Conservation (phyloP, 179 eudicot genomes). For the Silene noctiflora region DNA sequence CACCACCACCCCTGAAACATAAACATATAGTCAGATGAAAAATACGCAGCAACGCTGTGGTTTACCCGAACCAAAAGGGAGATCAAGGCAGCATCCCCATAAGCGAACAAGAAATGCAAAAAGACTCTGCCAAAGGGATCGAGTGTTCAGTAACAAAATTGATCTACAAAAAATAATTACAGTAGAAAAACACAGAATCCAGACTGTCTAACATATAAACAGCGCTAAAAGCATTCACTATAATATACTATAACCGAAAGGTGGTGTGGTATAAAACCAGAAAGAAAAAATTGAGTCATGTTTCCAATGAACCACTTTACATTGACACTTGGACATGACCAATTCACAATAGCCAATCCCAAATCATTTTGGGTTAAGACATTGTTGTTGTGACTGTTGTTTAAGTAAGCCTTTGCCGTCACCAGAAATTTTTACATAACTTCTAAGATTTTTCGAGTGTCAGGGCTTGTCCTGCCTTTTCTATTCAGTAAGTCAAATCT, state of each 20-base stretch:
- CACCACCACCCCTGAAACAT: slow-evolving; percentile 89
- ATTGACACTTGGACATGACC: too few relatives aligned
- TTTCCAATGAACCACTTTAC: not conserved
- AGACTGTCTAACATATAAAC: not conserved
- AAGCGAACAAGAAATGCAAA: not conserved
- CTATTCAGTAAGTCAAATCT: not conserved
- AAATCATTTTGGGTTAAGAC: not conserved
- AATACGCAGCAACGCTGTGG: not conserved
- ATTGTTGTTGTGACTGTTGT: not conserved
- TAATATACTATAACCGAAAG: not conserved
- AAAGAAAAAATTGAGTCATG: not conserved
- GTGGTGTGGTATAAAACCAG: not conserved
- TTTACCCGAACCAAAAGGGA: not conserved
- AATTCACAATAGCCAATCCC: not conserved
- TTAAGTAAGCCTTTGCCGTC: not conserved
- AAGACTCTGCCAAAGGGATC: not conserved
- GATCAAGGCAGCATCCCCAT: not conserved
- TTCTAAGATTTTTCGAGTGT: not conserved
- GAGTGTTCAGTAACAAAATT: not conserved
- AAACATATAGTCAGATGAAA: slow-evolving; percentile 16
- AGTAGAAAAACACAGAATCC: not conserved
- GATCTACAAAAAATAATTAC: too few relatives aligned
- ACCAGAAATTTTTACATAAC: not conserved
- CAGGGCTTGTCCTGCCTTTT: not conserved
- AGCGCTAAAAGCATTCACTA: not conserved